Conservation (phyloP, 2,329 filamentous ascomycete genomes). For the Lecanicillium sp. region DNA sequence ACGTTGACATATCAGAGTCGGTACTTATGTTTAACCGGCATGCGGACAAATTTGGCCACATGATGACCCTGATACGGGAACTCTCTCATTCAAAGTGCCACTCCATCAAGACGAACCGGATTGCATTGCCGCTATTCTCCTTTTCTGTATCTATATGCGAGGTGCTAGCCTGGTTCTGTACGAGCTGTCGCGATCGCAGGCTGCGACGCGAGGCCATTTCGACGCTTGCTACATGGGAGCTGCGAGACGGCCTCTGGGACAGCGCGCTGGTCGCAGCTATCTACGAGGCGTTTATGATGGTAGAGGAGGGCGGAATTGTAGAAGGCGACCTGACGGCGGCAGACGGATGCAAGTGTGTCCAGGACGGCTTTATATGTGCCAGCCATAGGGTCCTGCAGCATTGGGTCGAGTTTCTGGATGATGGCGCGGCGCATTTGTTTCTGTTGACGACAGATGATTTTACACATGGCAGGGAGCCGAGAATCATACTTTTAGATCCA, state of each 20-base stretch:
- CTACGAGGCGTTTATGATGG: too few relatives aligned
- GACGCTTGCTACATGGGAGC: not conserved
- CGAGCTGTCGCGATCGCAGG: conserved; percentile 1
- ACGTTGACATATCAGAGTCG: not conserved
- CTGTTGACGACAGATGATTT: too few relatives aligned
- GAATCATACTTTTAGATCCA: too few relatives aligned
- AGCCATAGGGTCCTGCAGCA: too few relatives aligned
- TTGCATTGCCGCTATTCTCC: conserved; percentile 1
- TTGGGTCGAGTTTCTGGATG: too few relatives aligned
- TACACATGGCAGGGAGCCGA: too few relatives aligned
- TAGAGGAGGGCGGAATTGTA: too few relatives aligned
- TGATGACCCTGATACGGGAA: not conserved
- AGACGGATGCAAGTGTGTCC: too few relatives aligned
- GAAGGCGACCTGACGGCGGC: too few relatives aligned
- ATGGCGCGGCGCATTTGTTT: too few relatives aligned
- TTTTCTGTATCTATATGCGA: conserved; percentile 2
- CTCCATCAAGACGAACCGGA: not conserved
- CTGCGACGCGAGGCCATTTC: not conserved
- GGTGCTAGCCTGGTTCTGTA: not conserved
- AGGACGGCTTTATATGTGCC: too few relatives aligned
- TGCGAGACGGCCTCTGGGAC: conserved; percentile 4
- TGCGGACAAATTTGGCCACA: not conserved
- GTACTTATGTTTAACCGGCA: not conserved
- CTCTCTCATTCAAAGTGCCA: not conserved
- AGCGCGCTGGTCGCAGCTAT: not conserved